These are phyloP conservation scores for Ogataea methanolica DNA, from an alignment of 805 yeast species.

Conservation along the genomic window DNA sequence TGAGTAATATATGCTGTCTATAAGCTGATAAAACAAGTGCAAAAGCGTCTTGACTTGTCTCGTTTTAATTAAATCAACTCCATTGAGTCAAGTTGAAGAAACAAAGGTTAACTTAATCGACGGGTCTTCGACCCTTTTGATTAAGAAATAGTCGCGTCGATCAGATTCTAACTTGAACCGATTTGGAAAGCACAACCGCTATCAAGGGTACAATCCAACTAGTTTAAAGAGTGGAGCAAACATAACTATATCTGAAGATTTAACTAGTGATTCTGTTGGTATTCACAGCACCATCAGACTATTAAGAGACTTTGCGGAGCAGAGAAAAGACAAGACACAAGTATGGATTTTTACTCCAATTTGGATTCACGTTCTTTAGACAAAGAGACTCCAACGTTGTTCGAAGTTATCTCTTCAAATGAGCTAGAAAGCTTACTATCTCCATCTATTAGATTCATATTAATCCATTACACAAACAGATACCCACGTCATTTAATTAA, in stretches of 20 bases:
- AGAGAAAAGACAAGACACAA: not conserved
- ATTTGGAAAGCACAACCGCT: not conserved
- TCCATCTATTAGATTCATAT: slow-evolving; percentile 74
- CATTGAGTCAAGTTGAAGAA: not conserved
- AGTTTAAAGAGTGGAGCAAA: too few relatives aligned
- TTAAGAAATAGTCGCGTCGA: too few relatives aligned
- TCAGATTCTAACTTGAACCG: not conserved
- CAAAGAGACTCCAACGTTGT: slow-evolving; percentile 75
- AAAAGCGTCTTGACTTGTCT: too few relatives aligned
- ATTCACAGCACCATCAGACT: too few relatives aligned
- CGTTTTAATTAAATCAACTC: not conserved
- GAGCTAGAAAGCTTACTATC: slow-evolving; percentile 75
- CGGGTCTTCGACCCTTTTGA: not conserved
- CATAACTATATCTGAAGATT: too few relatives aligned
- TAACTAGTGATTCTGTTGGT: too few relatives aligned
- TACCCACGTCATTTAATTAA: slow-evolving; percentile 67
- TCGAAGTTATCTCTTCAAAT: slow-evolving; percentile 78
- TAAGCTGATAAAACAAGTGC: not conserved
- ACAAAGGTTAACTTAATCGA: slow-evolving; percentile 3
- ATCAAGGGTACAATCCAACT: too few relatives aligned
- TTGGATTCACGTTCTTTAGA: slow-evolving; percentile 74
- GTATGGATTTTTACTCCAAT: slow-evolving; percentile 77
- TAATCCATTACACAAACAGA: slow-evolving; percentile 75
- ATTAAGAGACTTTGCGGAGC: too few relatives aligned
- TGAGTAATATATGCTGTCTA: not conserved